Evolutionary conservation across 371 early-diverging fungal species (phyloP), one percentile per base, ranked within the genome.

Genomic region (Rhizopus delemar): DNA sequence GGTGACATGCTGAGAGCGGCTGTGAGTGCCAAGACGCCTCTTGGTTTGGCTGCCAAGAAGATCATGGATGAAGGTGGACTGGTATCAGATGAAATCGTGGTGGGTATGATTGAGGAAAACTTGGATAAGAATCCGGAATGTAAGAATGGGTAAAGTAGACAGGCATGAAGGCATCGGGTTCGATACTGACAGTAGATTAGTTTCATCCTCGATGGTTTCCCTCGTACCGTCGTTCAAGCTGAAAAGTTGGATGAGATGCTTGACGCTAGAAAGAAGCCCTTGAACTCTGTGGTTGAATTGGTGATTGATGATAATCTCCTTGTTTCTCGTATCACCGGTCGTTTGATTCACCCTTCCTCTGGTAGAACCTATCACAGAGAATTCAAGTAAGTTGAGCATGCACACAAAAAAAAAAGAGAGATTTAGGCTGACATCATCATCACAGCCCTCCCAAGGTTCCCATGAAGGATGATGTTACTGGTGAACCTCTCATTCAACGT

Each of bases 171-270:
- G n/a, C n/a, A n/a, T n/a, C n/a, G n/a, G n/a, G n/a, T 52, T 13
- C 58, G 8, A 43, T 15, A 22, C 9, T 60, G 9, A 43, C 8
- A 9, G 15, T 22, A 1, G 22, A 15, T 33, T 69, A 86, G 88
- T 66, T 99, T 98, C 84, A 96, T 99, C 70, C 85, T 99, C n/a
- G 99, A 99, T 77, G 99, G 99, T 43, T 99, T 98, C 90, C 99
- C 99, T 58, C 92, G 99, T 69, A 99, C 97, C 43, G 92, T 97
- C 57, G 89, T 86, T 49, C 99, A 99, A 83, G 98, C 99, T 29
- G 91, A 97, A 75, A 97, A 95, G 87, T 84, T 99, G 67, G 98
- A 99, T 77, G 85, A 88, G 53, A 97, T 97, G 97, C 86, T 98
- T 59, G 90, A 87, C 35, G 58, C 75, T 57, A 83, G 85, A 64